phyloP scores from a whole-genome alignment of 139 green algal genomes.

The Ettlia oleoabundans region DNA sequence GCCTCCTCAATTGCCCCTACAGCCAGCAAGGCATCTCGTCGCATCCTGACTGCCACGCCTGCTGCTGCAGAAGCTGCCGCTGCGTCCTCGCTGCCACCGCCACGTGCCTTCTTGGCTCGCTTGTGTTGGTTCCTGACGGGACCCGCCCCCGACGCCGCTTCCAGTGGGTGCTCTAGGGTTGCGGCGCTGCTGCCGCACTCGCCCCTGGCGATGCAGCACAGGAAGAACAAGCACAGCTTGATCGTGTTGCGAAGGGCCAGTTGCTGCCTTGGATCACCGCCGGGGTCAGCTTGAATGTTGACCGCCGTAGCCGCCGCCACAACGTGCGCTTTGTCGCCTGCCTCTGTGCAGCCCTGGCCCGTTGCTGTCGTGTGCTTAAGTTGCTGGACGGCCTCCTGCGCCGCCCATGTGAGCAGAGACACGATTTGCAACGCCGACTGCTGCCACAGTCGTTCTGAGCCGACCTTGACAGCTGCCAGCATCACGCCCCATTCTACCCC shows the following conservation, averaged over 20 bases:
- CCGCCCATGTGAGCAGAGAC: slow-evolving; percentile 7
- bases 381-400: background rate
- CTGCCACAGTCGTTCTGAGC: background rate
- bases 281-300: no score
- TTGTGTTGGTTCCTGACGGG: no score
- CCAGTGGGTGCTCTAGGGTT: background rate
- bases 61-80: background rate
- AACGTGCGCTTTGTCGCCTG: background rate
- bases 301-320: background rate
- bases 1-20: background rate
- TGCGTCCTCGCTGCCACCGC: background rate
- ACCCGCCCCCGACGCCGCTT: no score
- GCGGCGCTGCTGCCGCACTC: background rate
- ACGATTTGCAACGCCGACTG: background rate
- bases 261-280: background rate
- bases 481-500: background rate
- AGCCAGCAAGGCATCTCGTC: background rate
- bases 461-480: background rate
- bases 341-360: no score
- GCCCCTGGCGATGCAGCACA: background rate
- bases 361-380: background rate
- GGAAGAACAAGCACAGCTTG: slow-evolving; percentile 17
- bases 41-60: background rate
- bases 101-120: background rate
- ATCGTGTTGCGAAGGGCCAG: slow-evolving; percentile 12